phyloP scores from a whole-genome alignment of 2,329 filamentous ascomycete genomes.

The Huntiella bhutanensis region DNA sequence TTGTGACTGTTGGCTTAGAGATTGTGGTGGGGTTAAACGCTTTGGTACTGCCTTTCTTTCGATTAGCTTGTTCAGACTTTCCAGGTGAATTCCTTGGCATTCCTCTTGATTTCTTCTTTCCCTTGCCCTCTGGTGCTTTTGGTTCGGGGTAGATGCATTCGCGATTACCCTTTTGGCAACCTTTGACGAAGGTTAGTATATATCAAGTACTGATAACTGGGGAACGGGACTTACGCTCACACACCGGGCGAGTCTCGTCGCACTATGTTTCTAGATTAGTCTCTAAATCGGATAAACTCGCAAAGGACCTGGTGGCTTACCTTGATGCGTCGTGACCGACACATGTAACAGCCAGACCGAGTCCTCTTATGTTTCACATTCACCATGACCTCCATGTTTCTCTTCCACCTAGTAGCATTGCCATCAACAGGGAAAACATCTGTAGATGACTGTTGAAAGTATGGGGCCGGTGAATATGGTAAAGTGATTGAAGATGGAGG shows the following conservation, averaged over 20 bases:
- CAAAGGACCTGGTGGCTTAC: slow-evolving; percentile 20
- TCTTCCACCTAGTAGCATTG: slow-evolving; percentile 25
- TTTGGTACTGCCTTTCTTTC: slow-evolving; percentile 18
- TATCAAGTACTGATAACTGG: background rate
- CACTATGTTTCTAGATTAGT: slow-evolving; percentile 39
- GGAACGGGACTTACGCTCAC: slow-evolving; percentile 42
- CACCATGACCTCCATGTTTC: slow-evolving; percentile 33
- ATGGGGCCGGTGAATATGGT: slow-evolving; percentile 25
- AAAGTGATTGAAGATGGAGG: slow-evolving; percentile 24
- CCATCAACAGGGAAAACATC: background rate
- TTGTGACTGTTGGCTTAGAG: background rate
- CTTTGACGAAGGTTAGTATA: slow-evolving; percentile 21
- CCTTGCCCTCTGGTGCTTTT: slow-evolving; percentile 24
- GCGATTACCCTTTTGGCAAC: slow-evolving; percentile 79
- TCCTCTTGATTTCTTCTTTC: slow-evolving; percentile 14
- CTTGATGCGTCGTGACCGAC: slow-evolving; percentile 72
- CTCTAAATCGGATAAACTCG: background rate
- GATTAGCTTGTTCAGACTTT: slow-evolving; percentile 14
- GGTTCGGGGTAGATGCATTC: slow-evolving; percentile 80
- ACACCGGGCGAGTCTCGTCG: slow-evolving; percentile 72
- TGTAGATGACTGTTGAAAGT: slow-evolving; percentile 1
- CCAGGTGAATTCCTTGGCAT: too few species aligned
- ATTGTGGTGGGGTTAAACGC: background rate
- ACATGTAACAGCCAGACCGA: slow-evolving; percentile 84
- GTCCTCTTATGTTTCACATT: slow-evolving; percentile 86